Evolutionary conservation across 1,284 basidiomycete species (phyloP).

Genomic region (Trichosporon asahii): DNA sequence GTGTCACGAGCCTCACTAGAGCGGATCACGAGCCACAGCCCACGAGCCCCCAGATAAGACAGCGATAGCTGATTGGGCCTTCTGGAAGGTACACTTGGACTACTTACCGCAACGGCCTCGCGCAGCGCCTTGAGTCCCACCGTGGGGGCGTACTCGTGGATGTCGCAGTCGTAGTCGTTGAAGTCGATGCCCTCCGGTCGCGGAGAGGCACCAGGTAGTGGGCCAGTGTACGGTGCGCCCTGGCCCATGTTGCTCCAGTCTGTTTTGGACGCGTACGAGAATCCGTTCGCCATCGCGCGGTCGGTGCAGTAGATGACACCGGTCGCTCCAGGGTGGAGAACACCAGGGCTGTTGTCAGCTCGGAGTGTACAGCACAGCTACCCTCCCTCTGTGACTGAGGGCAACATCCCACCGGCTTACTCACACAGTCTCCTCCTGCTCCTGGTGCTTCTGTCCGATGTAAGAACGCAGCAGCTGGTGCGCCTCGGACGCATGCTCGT

Average conservation of each 20-base stretch:
- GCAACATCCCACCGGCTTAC: too few relatives aligned
- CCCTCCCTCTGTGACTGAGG: too few relatives aligned
- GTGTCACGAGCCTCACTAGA: background rate
- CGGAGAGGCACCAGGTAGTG: conserved; percentile 68
- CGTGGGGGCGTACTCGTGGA: conserved; percentile 88
- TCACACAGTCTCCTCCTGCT: conserved; percentile 25
- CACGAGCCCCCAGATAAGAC: background rate
- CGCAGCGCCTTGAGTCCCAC: conserved; percentile 71
- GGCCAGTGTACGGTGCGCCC: conserved; percentile 53
- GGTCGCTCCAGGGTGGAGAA: conserved; percentile 55
- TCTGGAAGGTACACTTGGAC: too few relatives aligned
- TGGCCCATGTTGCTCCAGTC: conserved; percentile 72
- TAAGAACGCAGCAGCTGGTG: conserved; percentile 57
- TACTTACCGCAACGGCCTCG: conserved; percentile 36
- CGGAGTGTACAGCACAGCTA: too few relatives aligned
- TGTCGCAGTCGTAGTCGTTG: conserved; percentile 57
- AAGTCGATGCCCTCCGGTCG: conserved; percentile 63
- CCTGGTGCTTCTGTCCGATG: conserved; percentile 24
- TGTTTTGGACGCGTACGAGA: conserved; percentile 61
- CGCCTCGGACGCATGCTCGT: conserved; percentile 75
- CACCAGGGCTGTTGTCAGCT: conserved; percentile 40
- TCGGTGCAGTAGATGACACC: conserved; percentile 77
- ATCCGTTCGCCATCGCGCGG: conserved; percentile 67
- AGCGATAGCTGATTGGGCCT: background rate
- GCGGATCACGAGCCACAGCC: background rate